phyloP scores from a whole-genome alignment of 768 basidiomycete genomes.

The Tephrocybe sp. region DNA sequence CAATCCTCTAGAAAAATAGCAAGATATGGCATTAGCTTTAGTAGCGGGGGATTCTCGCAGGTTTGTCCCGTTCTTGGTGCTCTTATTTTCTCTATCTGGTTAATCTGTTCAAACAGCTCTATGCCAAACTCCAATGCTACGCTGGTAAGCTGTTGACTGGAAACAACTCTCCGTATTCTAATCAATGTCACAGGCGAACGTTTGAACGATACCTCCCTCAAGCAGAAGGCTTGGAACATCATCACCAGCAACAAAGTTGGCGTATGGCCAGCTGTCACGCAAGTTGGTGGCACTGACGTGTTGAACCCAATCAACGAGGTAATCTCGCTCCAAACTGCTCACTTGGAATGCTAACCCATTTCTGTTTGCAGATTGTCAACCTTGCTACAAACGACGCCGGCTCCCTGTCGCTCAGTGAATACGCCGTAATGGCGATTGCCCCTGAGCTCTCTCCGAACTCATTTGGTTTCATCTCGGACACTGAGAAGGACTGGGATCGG shows the following conservation, averaged over 20 bases:
- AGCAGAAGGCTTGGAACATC: constrained; percentile 34
- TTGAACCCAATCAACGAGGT: constrained; percentile 45
- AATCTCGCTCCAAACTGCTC: constrained; percentile 8
- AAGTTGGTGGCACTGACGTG: constrained; percentile 42
- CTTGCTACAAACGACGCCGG: constrained; percentile 35
- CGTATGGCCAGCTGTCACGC: constrained; percentile 34
- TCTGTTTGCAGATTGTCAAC: constrained; percentile 28
- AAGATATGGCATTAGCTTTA: constrained; percentile 33
- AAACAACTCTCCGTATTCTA: not conserved
- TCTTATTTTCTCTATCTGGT: not conserved
- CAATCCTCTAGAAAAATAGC: constrained; percentile 27
- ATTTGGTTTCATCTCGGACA: not conserved
- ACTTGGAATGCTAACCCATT: not conserved
- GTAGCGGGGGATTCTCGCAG: constrained; percentile 32
- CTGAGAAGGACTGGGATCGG: constrained; percentile 14
- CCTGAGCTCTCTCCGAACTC: constrained; percentile 30
- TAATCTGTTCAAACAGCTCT: constrained; percentile 21
- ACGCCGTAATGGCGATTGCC: constrained; percentile 35
- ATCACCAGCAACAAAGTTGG: constrained; percentile 30
- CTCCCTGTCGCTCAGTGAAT: constrained; percentile 31
- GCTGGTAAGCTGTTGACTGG: constrained; percentile 20
- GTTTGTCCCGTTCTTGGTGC: constrained; percentile 9
- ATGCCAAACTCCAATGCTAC: constrained; percentile 38
- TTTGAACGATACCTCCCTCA: constrained; percentile 28
- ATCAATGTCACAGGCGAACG: constrained; percentile 20